A percentile compares a stretch with the other conserved stretches of the same genome.
phyloP scores from a whole-genome alignment of 31 red algal species.

The Asparagopsis taxiformis region DNA sequence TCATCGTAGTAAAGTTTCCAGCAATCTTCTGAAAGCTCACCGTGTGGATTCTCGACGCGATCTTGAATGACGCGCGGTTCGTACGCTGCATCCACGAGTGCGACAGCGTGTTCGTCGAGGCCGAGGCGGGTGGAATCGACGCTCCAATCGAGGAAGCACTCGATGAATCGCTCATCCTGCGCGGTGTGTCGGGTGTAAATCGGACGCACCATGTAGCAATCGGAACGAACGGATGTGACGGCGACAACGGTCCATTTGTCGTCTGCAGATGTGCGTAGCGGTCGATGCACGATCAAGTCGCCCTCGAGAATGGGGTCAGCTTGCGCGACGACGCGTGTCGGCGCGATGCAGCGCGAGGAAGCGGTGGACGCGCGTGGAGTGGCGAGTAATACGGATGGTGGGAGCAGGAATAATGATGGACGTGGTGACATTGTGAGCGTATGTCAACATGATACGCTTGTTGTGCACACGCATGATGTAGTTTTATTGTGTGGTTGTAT shows the following conservation, averaged over 20 bases:
- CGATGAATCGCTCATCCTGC: background rate
- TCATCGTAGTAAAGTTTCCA: slow-evolving; percentile 17
- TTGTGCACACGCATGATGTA: too few relatives aligned
- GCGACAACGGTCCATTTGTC: slow-evolving; percentile 21
- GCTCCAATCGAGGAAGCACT: slow-evolving; percentile 42
- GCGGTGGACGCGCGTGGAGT: background rate
- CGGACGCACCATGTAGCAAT: background rate
- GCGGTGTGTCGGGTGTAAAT: slow-evolving; percentile 3
- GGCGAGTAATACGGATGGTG: background rate
- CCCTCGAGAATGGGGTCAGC: slow-evolving; percentile 11
- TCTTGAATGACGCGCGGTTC: slow-evolving; percentile 37
- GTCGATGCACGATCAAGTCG: background rate
- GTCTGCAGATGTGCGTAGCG: background rate
- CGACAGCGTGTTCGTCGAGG: background rate
- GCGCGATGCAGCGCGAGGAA: background rate
- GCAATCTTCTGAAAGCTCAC: slow-evolving; percentile 34
- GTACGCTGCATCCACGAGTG: slow-evolving; percentile 25
- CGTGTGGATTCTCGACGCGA: slow-evolving; percentile 38
- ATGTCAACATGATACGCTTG: too few relatives aligned
- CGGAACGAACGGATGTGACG: slow-evolving; percentile 2
- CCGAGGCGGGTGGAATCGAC: background rate
- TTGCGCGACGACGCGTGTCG: too few relatives aligned
- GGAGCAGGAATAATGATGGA: background rate
- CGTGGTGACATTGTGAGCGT: background rate
- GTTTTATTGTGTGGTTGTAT: too few relatives aligned